Evolutionary conservation across 352 stramenopile species (phyloP), one percentile per base, ranked within the genome.

Genomic region (Pelagophyceae sp.): DNA sequence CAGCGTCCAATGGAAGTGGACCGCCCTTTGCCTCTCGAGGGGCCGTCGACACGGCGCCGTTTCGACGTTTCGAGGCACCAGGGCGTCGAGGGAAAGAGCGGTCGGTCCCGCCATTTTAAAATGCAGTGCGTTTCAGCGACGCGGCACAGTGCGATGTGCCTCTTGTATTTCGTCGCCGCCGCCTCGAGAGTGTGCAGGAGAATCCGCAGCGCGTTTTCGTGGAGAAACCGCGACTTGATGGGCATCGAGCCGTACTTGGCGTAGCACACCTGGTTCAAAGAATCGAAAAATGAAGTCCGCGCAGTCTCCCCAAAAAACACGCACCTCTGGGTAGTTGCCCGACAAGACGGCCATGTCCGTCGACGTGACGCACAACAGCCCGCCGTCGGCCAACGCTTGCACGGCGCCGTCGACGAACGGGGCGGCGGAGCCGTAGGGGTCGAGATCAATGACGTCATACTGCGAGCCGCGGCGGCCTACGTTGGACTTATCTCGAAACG

Each of bases 371-470:
- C 94, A 98, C 38, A 99, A 83, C 58, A 99, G 83, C 51, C 97
- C 97, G 71, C 96, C 96, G 82, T 97, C 93, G 40, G 78, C 77
- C 1, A 99, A 89, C 61, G 90, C 83, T 84, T 98, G 95, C 32
- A 99, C 91, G 0, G 96, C 95, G 15, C 90, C 90, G 84, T 99
- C 97, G 50, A 99, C 83, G 85, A 99, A 99, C 38, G 97, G 96
- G 32, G 95, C 96, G 25, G 95, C 94, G 27, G 92, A 97, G 40
- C 97, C 97, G 82, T 99, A 99, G 51, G 97, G 97, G 84, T 99
- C 97, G 35, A 99, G 83, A 82, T 99, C 97, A 83, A 99, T 98
- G 50, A 99, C 96, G 83, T 99, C 96, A 80, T 98, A 99, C 15
- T 2, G 1, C 20, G 6, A 6, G 38, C 37, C 29, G 29, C 58